Base-by-base conservation (phyloP, 139 green algal genomes). In the Nannochloris sp. region DNA sequence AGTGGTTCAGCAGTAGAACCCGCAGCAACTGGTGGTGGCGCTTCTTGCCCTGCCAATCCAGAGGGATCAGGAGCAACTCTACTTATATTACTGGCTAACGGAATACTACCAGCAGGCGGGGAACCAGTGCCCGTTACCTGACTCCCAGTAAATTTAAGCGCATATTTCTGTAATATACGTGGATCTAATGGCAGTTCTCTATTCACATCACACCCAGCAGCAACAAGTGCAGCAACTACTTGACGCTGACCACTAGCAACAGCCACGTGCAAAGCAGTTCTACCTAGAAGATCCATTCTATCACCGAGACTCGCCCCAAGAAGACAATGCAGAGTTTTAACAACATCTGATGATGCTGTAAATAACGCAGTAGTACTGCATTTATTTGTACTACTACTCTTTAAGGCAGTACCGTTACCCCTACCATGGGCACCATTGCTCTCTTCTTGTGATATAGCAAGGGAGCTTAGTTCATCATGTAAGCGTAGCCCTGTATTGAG, bases 201-300 rank as follows among this genome's bases (percentile, higher is more conserved):
- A 45, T 62, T 62, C 12, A 46, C 13, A 36, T 75, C 60, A 51
- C 65, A 71, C 36, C 55, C 61, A 33, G 13, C 61, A 13, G 14
- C 61, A 8, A 62, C 15, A 19, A 62, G 15, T 15, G 12, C 54
- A 32, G n/a, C 24, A 6, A 62, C 54, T 9, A 46, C 54, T 27
- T 62, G 12, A 10, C 19, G 24, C 6, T 62, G 19, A 6, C 58
- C 58, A 6, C 35, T 15, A 13, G 27, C 12, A 36, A 14, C 25
- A 24, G 37, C 6, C n/a, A 14, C 13, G 14, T 27, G 23, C 25
- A 65, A 36, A 7, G 58, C 58, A 3, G 58, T 65, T 27, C 31
- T 32, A 10, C 58, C 58, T n/a, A 19, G 42, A 19, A 19, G 42
- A 19, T 19, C 42, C 42, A 51, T 51, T 19, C 19, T 51, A 19